phyloP scores from a whole-genome alignment of 2,329 filamentous ascomycete genomes.

The Trichoderma citrinoviride region DNA sequence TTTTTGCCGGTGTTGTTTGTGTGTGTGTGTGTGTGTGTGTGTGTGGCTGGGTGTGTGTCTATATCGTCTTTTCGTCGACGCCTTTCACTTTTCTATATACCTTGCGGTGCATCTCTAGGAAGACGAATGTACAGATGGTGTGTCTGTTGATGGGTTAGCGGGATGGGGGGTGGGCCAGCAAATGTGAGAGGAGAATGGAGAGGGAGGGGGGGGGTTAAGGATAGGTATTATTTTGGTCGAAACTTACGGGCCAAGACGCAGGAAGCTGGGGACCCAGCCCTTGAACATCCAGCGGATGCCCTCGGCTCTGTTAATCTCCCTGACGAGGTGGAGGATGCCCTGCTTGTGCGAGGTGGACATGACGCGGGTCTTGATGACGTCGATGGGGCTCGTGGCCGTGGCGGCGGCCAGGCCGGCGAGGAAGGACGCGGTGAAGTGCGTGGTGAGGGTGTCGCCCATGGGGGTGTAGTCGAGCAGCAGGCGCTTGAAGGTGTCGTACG shows the following conservation, averaged over 20 bases:
- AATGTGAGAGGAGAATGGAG: too few relatives aligned
- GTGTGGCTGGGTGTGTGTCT: background rate
- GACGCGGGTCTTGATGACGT: slow-evolving; percentile 85
- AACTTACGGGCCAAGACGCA: slow-evolving; percentile 61
- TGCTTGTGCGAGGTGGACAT: slow-evolving; percentile 64
- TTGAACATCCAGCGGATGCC: slow-evolving; percentile 83
- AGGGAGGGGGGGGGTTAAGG: background rate
- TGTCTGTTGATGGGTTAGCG: slow-evolving; percentile 49
- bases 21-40: too few relatives aligned
- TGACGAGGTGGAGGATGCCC: slow-evolving; percentile 58
- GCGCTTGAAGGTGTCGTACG: slow-evolving; percentile 79
- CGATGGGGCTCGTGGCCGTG: slow-evolving; percentile 79
- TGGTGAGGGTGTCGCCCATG: slow-evolving; percentile 67
- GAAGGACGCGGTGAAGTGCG: slow-evolving; percentile 76
- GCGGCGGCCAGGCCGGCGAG: slow-evolving; percentile 80
- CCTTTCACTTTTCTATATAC: slow-evolving; percentile 60
- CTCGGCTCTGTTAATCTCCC: slow-evolving; percentile 66
- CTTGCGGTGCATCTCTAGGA: slow-evolving; percentile 83
- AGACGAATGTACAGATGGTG: slow-evolving; percentile 83
- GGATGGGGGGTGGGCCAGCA: too few relatives aligned
- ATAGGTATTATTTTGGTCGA: background rate
- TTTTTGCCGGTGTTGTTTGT: background rate
- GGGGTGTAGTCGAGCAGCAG: slow-evolving; percentile 64
- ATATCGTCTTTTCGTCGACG: slow-evolving; percentile 29
- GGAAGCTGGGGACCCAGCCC: slow-evolving; percentile 79